These are phyloP conservation scores for Leccinum truebloodii DNA, from an alignment of 768 basidiomycete species.

Conservation along the genomic window DNA sequence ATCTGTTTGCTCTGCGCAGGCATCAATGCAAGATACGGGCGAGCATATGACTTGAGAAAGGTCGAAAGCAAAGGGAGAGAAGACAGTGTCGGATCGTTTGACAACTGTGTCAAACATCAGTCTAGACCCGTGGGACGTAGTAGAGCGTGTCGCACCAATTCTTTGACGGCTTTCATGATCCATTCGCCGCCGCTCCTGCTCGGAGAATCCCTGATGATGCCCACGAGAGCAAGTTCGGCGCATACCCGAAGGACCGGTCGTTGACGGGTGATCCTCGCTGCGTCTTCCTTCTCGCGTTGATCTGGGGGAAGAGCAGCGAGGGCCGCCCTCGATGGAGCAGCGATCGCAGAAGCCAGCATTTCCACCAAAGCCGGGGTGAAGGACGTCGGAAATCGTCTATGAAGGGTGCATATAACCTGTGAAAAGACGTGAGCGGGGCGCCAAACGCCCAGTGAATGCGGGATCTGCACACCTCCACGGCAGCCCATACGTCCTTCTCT, in stretches of 20 bases:
- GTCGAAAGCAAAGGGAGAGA: slow-evolving; percentile 89
- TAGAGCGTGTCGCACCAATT: slow-evolving; percentile 59
- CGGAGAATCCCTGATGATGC: slow-evolving; percentile 73
- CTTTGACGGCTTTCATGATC: slow-evolving; percentile 85
- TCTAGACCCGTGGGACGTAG: slow-evolving; percentile 14
- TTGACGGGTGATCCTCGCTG: slow-evolving; percentile 73
- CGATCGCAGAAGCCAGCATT: slow-evolving; percentile 56
- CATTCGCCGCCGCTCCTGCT: slow-evolving; percentile 78
- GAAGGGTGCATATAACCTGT: slow-evolving; percentile 86
- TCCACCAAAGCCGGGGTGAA: slow-evolving; percentile 76
- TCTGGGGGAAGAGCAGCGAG: slow-evolving; percentile 63
- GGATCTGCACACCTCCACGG: slow-evolving; percentile 72
- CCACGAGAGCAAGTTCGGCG: slow-evolving; percentile 87
- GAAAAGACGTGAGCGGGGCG: slow-evolving; percentile 5
- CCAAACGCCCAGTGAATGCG: background rate
- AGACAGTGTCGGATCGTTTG: slow-evolving; percentile 81
- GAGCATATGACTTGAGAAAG: slow-evolving; percentile 91
- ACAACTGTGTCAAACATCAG: slow-evolving; percentile 54
- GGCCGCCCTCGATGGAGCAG: slow-evolving; percentile 56
- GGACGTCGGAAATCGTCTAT: slow-evolving; percentile 78
- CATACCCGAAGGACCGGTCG: slow-evolving; percentile 85
- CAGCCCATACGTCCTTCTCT: slow-evolving; percentile 89
- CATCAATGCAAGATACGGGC: slow-evolving; percentile 81
- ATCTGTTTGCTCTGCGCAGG: slow-evolving; percentile 63
- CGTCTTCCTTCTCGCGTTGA: slow-evolving; percentile 93